phyloP scores from a whole-genome alignment of 2,329 filamentous ascomycete genomes.

The Penicillium sp. region DNA sequence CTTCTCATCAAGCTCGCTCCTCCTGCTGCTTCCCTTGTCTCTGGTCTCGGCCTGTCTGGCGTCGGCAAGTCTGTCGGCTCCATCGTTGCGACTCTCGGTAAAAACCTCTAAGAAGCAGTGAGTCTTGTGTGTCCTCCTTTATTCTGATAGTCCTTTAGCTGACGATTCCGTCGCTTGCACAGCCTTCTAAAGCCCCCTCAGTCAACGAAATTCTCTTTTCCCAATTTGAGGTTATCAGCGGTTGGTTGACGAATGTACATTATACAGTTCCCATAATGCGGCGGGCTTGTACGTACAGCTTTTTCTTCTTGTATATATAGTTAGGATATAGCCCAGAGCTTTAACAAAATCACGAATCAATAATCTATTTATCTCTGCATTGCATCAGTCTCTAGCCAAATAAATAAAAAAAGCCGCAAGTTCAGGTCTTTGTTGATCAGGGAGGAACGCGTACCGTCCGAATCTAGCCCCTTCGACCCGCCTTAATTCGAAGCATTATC shows the following conservation, averaged over 20 bases:
- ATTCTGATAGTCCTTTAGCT: background rate
- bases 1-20: slow-evolving; percentile 39
- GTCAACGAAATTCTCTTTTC: slow-evolving; percentile 1
- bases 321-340: slow-evolving; percentile 8
- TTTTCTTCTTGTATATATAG: slow-evolving; percentile 8
- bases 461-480: background rate
- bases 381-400: background rate
- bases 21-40: slow-evolving; percentile 21
- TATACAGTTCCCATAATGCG: slow-evolving; percentile 13
- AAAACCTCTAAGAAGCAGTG: slow-evolving; percentile 31
- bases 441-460: background rate
- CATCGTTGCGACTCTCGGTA: slow-evolving; percentile 28
- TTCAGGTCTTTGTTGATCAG: no score
- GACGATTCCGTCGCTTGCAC: background rate
- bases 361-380: background rate
- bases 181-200: background rate
- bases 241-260: slow-evolving; percentile 12
- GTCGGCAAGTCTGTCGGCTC: slow-evolving; percentile 27
- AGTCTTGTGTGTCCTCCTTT: background rate
- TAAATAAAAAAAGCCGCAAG: no score
- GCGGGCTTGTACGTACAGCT: slow-evolving; percentile 2
- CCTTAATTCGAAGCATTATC: slow-evolving; percentile 5
- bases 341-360: slow-evolving; percentile 13
- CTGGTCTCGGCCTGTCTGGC: slow-evolving; percentile 19
- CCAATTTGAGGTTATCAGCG: background rate